Evolutionary conservation across 148 eudicot species (phyloP).

Genomic region (Oxyria digyna): DNA sequence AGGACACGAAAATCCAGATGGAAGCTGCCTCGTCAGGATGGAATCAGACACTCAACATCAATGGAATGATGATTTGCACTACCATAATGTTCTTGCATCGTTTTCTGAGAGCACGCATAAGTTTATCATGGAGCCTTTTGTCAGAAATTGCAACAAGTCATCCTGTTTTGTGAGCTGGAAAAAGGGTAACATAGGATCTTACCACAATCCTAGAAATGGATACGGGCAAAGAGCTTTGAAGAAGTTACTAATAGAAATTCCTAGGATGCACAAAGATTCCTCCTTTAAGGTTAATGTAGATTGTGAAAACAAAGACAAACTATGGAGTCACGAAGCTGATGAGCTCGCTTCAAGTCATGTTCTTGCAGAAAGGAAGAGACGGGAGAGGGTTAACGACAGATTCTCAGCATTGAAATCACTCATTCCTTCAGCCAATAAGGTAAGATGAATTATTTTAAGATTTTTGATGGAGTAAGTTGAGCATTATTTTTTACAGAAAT

Average conservation of each 20-base stretch:
- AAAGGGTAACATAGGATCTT: constrained; percentile 10
- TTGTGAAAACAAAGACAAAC: constrained; percentile 8
- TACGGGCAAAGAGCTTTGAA: constrained; percentile 46
- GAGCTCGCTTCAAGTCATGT: constrained; percentile 29
- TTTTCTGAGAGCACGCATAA: constrained; percentile 15
- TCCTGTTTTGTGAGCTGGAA: constrained; percentile 55
- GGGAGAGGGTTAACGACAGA: constrained; percentile 43
- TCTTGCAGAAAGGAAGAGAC: constrained; percentile 44
- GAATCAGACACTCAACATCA: constrained; percentile 15
- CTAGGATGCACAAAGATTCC: constrained; percentile 30
- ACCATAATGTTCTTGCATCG: constrained; percentile 37
- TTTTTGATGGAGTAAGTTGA: background rate
- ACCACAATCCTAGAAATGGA: constrained; percentile 12
- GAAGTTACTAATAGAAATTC: constrained; percentile 50
- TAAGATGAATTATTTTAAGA: constrained; percentile 8
- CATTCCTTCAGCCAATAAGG: constrained; percentile 60
- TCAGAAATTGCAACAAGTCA: constrained; percentile 15
- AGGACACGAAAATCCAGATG: constrained; percentile 29
- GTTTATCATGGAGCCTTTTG: constrained; percentile 8
- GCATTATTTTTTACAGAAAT: no score
- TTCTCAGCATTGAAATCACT: constrained; percentile 46
- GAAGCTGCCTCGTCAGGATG: constrained; percentile 13
- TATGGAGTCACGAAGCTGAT: constrained; percentile 19
- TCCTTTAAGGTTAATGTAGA: constrained; percentile 19
- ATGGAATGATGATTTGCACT: constrained; percentile 34